phyloP scores from a whole-genome alignment of 169 alveolate species.

The Plasmodium gaboni region DNA sequence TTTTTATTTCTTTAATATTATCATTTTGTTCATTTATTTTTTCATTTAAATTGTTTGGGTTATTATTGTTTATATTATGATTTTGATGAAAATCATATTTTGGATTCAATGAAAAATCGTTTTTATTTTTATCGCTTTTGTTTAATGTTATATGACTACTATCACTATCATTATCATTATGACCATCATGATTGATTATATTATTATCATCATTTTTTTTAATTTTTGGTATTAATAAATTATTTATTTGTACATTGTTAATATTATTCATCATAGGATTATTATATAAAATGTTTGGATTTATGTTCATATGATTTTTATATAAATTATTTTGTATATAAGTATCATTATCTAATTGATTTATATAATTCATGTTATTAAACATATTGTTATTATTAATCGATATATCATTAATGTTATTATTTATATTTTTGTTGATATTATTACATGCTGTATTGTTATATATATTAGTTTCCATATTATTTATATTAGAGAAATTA shows the following conservation, averaged over 20 bases:
- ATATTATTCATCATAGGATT: not conserved
- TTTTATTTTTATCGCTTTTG: no score
- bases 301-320: constrained; percentile 7
- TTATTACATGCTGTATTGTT: not conserved
- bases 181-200: not conserved
- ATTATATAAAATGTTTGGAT: not conserved
- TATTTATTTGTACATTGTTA: not conserved
- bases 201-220: not conserved
- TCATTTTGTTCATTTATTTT: not conserved
- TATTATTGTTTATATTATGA: not conserved
- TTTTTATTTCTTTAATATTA: no score
- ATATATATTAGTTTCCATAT: not conserved
- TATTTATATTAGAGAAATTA: constrained; percentile 4
- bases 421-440: constrained; percentile 1
- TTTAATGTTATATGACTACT: no score
- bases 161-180: not conserved
- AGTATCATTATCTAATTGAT: not conserved
- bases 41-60: not conserved
- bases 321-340: constrained; percentile 6
- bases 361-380: constrained; percentile 5
- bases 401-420: not conserved
- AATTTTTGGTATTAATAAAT: no score
- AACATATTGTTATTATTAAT: not conserved
- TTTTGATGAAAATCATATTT: not conserved
- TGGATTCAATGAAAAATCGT: not conserved